A percentile compares a stretch with the other conserved stretches of the same genome.
Conservation (phyloP, 1,139 yeast genomes). For the Zygosaccharomyces sapae region DNA sequence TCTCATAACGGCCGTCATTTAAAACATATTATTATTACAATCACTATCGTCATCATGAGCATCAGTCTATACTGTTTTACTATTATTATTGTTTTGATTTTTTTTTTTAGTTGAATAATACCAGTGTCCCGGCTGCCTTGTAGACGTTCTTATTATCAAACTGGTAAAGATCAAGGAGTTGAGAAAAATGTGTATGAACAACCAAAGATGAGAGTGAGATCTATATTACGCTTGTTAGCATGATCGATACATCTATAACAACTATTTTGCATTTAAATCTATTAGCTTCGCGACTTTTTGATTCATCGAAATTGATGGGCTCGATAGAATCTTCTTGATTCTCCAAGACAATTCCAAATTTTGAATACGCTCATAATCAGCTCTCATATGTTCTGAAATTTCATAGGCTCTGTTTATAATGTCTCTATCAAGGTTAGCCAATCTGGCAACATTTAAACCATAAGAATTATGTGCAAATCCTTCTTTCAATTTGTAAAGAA, state of each 20-base stretch:
- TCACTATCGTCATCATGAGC: neutral
- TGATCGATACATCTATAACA: neutral
- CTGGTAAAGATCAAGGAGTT: neutral
- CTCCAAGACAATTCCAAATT: slow-evolving; percentile 8
- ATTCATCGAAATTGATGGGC: neutral
- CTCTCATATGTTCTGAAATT: slow-evolving; percentile 45
- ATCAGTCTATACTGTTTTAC: neutral
- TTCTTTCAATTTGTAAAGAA: slow-evolving; percentile 55
- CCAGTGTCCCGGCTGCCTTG: neutral
- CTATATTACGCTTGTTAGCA: neutral
- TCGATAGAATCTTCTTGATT: slow-evolving; percentile 7
- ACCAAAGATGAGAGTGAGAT: neutral
- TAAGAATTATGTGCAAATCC: slow-evolving; percentile 66
- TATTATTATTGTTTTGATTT: neutral
- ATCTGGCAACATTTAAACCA: slow-evolving; percentile 73
- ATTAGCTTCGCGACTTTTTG: slow-evolving; percentile 13
- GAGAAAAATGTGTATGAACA: neutral
- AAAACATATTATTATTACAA: neutral
- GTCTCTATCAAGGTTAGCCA: slow-evolving; percentile 56
- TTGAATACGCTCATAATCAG: slow-evolving; percentile 22
- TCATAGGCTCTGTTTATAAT: slow-evolving; percentile 49
- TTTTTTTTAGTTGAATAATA: neutral
- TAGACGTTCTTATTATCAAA: neutral
- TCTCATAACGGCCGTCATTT: neutral
- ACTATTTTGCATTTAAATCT: slow-evolving; percentile 7